Evolutionary conservation across 1,284 basidiomycete genomes (phyloP), one percentile per base, ranked within the genome.

Genomic region (Ustilago lituana): DNA sequence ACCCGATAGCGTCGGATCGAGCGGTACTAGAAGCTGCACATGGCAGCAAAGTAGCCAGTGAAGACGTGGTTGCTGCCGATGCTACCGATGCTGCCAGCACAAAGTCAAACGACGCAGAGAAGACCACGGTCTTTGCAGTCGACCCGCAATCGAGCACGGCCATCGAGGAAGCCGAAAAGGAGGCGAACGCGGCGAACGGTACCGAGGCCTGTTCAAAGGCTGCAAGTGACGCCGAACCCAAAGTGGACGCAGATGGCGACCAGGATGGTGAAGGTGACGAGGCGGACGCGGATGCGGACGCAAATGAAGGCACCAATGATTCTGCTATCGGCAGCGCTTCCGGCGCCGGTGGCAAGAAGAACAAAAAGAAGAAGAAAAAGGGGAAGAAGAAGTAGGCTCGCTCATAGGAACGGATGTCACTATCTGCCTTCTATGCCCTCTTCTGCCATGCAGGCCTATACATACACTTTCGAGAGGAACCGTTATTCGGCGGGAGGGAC

Each of bases 251-350:
- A 1, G 49, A 49, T 22, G 61, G 29, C 23, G 40, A 58, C 5
- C 85, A 85, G 48, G 83, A 94, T 35, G 91, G 93, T 78, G 74
- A 91, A 1, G 75, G 57, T 7, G 84, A 84, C 15, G 82, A 82
- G 50, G 90, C 90, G 39, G 85, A 89, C n/a, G 85, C 85, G 9
- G 85, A 80, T 14, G 85, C 85, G 44, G 91, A 91, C 71, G 87
- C 87, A 32, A 80, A 82, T 22, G 87, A 89, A 57, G 89, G 93
- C 77, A 85, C 87, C 48, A 84, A 84, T 11, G 89, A 88, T 77
- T 89, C 94, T 39, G 84, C 85, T 1, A 89, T 92, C 69, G 90
- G 94, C 47, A 89, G 91, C 60, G 91, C 94, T 62, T 84, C 88
- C 36, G 82, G 95, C 5, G 89, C 88, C 22, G 85, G 88, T 62